Evolutionary conservation across 352 stramenopile species (phyloP), one percentile per base, ranked within the genome.

Genomic region (Saprolegnia parasitica): DNA sequence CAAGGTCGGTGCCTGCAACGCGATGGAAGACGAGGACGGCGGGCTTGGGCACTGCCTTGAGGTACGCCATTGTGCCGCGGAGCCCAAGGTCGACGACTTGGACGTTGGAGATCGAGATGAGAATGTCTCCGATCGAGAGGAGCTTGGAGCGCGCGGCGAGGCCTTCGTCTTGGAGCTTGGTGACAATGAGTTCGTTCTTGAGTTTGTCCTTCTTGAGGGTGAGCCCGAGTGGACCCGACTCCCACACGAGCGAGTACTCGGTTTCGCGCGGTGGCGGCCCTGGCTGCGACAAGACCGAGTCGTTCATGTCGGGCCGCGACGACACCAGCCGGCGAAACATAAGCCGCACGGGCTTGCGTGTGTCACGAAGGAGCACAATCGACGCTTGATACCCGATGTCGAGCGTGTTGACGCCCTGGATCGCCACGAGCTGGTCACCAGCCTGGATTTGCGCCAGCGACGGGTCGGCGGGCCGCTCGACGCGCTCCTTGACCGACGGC

Each of bases 181-280:
- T 18, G 63, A 70, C 63, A 4, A 70, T 52, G 26, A 70, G 26
- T 13, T 52, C 37, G 15, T 61, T 29, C 8, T 29, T 29, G 8
- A 26, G 32, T 13, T 70, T 70, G 63, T 70, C 63, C n/a, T 70
- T 70, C 63, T 70, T 70, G 49, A 70, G 63, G 2, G 63, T 70
- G 8, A 70, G 54, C 11, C 63, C 63, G 5, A 70, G 46, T 15
- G 63, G 63, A 21, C 63, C 63, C 20, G 45, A 60, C 37, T 70
- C 63, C 63, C 63, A 70, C 37, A 70, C 63, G 32, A 70, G 29
- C 39, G 63, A 60, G 42, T 70, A 70, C 29, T 70, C 50, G 6
- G 63, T 29, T 24, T 70, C 63, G 32, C 63, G 63, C n/a, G 23
- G 6, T 6, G 29, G 20, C 6, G 29, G 32, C 21, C 8, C 11